Evolutionary conservation across 371 early-diverging fungal species (phyloP), one percentile per base, ranked within the genome.

Genomic region (Conidiobolus incongruus): DNA sequence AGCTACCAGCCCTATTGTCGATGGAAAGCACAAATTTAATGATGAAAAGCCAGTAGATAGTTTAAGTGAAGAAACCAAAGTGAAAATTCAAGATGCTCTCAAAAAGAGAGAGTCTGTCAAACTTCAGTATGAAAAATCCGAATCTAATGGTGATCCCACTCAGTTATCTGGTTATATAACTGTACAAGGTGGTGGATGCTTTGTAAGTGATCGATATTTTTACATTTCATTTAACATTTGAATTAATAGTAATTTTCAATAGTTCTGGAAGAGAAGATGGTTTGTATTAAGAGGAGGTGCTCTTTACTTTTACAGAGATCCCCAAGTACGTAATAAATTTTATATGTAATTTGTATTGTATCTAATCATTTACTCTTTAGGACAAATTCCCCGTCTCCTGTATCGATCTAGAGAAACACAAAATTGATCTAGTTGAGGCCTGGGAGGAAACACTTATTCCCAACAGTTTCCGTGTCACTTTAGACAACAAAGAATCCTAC

Each of bases 241-340:
- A 17, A 33, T 21, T 36, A 22, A 33, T 48, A 23, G 47, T 46
- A 35, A 48, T 47, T 22, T 21, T 41, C 16, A 32, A 37, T 51
- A 60, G 32, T 55, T 52, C 44, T 69, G 66, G 70, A 61, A 56
- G 42, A 52, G 70, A 20, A 53, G 67, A 30, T 65, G 59, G 49
- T 66, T 62, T 49, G 54, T 55, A 20, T 52, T 69, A 46, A 50
- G 52, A 2, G 60, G 59, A 1, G 54, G 59, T 17, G 44, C 35
- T 0, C 20, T 66, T 1, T 50, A 51, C 20, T 48, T 66, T 16
- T 69, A 58, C 47, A 37, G 59, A 48, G 52, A 47, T 35, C 24
- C 23, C 7, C 37, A 12, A 31, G 29, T 38, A 23, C 4, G 1
- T 0, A 37, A 19, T 20, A 17, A 13, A n/a, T 16, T 24, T 11